These are phyloP conservation scores for Boletus holoroseus DNA, from an alignment of 1,284 basidiomycete genomes.

Conservation along the genomic window DNA sequence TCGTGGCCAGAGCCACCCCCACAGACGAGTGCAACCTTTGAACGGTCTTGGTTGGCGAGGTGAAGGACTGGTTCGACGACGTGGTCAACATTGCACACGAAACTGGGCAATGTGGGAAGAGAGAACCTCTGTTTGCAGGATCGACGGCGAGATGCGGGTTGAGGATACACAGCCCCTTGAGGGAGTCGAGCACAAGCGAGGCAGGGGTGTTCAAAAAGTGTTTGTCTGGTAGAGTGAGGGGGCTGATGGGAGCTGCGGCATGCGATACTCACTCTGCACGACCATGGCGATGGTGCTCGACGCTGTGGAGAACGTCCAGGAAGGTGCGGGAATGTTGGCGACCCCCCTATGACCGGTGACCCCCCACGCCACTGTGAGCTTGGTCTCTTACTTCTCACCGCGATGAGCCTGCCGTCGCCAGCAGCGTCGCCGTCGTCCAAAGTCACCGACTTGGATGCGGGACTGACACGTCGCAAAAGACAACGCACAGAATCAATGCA, in stretches of 20 bases:
- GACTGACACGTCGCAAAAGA: conserved; percentile 38
- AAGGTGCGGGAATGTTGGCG: conserved; percentile 2
- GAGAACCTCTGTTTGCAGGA: conserved; percentile 55
- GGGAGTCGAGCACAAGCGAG: conserved; percentile 70
- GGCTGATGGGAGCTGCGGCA: not conserved
- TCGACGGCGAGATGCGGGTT: conserved; percentile 73
- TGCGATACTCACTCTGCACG: conserved; percentile 24
- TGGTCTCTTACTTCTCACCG: conserved; percentile 14
- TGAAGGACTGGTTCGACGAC: conserved; percentile 53
- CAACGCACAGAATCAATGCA: conserved; percentile 48
- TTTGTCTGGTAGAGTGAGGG: conserved; percentile 43
- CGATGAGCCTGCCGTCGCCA: conserved; percentile 33
- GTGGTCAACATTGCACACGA: not conserved
- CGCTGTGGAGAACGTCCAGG: conserved; percentile 4
- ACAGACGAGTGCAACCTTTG: conserved; percentile 77
- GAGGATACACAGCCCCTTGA: conserved; percentile 64
- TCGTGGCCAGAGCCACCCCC: conserved; percentile 92
- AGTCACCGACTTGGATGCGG: conserved; percentile 24
- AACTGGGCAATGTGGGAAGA: not conserved
- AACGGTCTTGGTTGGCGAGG: conserved; percentile 48
- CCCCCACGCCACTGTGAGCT: not conserved
- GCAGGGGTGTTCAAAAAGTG: conserved; percentile 71
- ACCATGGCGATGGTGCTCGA: conserved; percentile 16
- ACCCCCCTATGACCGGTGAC: conserved; percentile 5
- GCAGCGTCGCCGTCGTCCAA: conserved; percentile 32